Evolutionary conservation across 1,139 yeast species (phyloP).

Genomic region (Scheffersomyces titani): DNA sequence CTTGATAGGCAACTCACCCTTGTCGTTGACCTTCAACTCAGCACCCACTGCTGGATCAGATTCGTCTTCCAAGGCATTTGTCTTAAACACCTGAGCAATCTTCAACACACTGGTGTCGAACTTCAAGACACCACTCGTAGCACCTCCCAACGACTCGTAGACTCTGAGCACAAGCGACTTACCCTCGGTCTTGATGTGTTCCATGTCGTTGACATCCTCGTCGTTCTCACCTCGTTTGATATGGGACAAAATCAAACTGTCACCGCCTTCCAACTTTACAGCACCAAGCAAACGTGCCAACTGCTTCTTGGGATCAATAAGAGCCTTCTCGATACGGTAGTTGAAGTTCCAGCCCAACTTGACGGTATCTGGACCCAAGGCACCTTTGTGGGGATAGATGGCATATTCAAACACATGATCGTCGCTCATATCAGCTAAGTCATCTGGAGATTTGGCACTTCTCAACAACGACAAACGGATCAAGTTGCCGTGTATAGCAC

Average conservation of each 20-base stretch:
- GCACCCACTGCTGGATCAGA: slow-evolving; percentile 11
- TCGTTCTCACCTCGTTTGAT: slow-evolving; percentile 91
- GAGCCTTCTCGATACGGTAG: slow-evolving; percentile 40
- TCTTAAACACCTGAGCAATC: slow-evolving; percentile 54
- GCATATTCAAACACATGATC: slow-evolving; percentile 85
- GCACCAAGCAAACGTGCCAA: slow-evolving; percentile 21
- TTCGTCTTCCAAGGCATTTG: slow-evolving; percentile 75
- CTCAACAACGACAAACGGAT: slow-evolving; percentile 82
- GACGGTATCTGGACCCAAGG: slow-evolving; percentile 63
- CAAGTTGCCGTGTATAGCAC: slow-evolving; percentile 83
- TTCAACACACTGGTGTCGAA: slow-evolving; percentile 32
- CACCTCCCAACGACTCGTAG: slow-evolving; percentile 86
- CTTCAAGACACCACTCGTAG: slow-evolving; percentile 52
- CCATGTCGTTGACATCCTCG: slow-evolving; percentile 45
- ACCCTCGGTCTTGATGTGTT: slow-evolving; percentile 10
- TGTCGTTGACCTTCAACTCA: slow-evolving; percentile 26
- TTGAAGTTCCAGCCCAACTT: slow-evolving; percentile 80
- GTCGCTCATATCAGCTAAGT: slow-evolving; percentile 88
- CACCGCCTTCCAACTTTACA: slow-evolving; percentile 50
- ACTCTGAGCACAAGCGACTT: slow-evolving; percentile 69
- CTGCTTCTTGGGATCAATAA: slow-evolving; percentile 20
- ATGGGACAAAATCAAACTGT: slow-evolving; percentile 69
- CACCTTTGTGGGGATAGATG: slow-evolving; percentile 75
- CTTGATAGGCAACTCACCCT: slow-evolving; percentile 39
- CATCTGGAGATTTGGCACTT: slow-evolving; percentile 90